phyloP scores from a whole-genome alignment of 2,329 filamentous ascomycete genomes.

The Xylaria sp. region DNA sequence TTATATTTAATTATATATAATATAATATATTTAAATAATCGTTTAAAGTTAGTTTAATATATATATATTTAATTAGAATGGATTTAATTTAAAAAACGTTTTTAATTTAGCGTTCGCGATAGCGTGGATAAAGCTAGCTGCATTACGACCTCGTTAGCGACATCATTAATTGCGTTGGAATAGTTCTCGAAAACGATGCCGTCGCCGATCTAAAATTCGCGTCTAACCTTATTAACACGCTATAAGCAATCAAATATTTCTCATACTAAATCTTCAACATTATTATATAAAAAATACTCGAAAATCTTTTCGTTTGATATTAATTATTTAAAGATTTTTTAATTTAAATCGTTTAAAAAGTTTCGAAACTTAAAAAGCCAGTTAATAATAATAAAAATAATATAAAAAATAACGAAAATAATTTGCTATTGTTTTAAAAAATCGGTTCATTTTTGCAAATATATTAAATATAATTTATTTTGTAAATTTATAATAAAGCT shows the following conservation, averaged over 20 bases:
- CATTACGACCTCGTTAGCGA: constrained; percentile 19
- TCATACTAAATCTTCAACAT: constrained; percentile 37
- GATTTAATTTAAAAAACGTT: constrained; percentile 22
- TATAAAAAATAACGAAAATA: constrained; percentile 17
- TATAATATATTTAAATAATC: constrained; percentile 22
- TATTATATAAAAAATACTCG: constrained; percentile 34
- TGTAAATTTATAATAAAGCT: constrained; percentile 36
- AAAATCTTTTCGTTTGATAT: constrained; percentile 36
- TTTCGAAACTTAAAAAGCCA: constrained; percentile 33
- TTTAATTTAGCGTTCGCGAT: constrained; percentile 26
- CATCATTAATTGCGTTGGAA: constrained; percentile 32
- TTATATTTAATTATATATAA: constrained; percentile 49
- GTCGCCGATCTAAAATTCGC: constrained; percentile 31
- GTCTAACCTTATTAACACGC: constrained; percentile 19
- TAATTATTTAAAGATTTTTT: constrained; percentile 18
- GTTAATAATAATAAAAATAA: constrained; percentile 21
- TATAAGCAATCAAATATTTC: constrained; percentile 36
- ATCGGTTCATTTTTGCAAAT: constrained; percentile 34
- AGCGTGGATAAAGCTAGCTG: constrained; percentile 7
- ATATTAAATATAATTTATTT: constrained; percentile 34
- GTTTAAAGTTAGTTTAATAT: constrained; percentile 21
- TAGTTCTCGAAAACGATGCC: constrained; percentile 41
- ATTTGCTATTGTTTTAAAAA: constrained; percentile 28
- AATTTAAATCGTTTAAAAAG: constrained; percentile 30
- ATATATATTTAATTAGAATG: constrained; percentile 40